These are phyloP conservation scores for Penicillium soppii DNA, from an alignment of 495 filamentous ascomycete genomes.

Conservation along the genomic window DNA sequence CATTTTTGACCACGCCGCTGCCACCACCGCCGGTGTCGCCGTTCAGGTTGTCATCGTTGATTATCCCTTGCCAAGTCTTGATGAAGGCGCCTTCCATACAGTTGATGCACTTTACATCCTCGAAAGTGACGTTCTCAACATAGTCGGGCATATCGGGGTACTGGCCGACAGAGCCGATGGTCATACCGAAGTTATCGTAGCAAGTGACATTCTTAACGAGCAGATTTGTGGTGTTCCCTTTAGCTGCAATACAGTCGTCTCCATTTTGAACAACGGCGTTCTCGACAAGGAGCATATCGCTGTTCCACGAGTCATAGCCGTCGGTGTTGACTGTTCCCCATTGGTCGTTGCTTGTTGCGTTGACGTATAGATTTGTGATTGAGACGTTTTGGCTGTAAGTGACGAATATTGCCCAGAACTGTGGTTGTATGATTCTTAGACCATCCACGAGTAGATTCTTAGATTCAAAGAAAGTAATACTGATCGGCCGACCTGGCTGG, in stretches of 20 bases:
- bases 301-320: slow-evolving; percentile 38
- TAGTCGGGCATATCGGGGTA: slow-evolving; percentile 30
- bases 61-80: slow-evolving; percentile 50
- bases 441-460: slow-evolving; percentile 32
- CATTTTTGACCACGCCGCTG: slow-evolving; percentile 45
- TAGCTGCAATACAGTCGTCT: slow-evolving; percentile 38
- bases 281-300: slow-evolving; percentile 28
- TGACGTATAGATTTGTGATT: slow-evolving; percentile 44
- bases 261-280: slow-evolving; percentile 33
- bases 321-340: slow-evolving; percentile 40
- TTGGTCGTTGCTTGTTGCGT: slow-evolving; percentile 32
- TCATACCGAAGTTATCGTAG: slow-evolving; percentile 28
- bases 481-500: slow-evolving; percentile 44
- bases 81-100: slow-evolving; percentile 54
- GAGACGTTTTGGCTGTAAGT: slow-evolving; percentile 35
- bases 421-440: slow-evolving; percentile 39
- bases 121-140: slow-evolving; percentile 30
- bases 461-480: slow-evolving; percentile 38
- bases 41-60: slow-evolving; percentile 23
- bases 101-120: slow-evolving; percentile 29
- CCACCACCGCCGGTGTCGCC: slow-evolving; percentile 32
- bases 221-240: slow-evolving; percentile 43
- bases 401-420: slow-evolving; percentile 47
- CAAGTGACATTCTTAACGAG: slow-evolving; percentile 33
- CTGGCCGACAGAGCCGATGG: slow-evolving; percentile 50